Percentiles rank a stretch among this genome's conserved stretches.
These are phyloP conservation scores for Neurospora crassa DNA, from an alignment of 2,329 filamentous ascomycete genomes.

Conservation along the genomic window DNA sequence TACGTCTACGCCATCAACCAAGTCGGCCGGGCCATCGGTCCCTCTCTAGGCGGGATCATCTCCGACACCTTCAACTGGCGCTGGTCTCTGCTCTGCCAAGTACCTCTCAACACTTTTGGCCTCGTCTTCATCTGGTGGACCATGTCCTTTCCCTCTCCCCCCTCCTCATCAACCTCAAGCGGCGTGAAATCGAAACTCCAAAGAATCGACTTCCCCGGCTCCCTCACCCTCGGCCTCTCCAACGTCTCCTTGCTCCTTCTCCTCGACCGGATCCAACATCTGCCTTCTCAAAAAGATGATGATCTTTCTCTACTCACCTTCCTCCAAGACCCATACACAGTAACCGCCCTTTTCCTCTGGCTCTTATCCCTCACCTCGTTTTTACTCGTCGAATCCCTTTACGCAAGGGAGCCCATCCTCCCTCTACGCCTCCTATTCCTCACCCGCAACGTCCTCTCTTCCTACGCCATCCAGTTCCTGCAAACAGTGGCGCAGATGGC, in stretches of 20 bases:
- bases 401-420: conserved; percentile 6
- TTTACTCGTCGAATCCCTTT: conserved; percentile 3
- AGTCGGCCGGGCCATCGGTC: conserved; percentile 6
- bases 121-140: conserved; percentile 7
- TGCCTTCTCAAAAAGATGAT: no score
- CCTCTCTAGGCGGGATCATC: conserved; percentile 7
- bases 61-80: conserved; percentile 5
- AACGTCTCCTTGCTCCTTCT: conserved; percentile 7
- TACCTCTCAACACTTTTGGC: conserved; percentile 5
- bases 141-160: conserved; percentile 6
- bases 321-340: background rate
- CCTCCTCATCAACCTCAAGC: background rate
- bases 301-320: background rate
- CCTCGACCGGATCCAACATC: conserved; percentile 3
- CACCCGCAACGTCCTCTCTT: conserved; percentile 2
- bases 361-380: conserved; percentile 1
- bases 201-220: conserved; percentile 9
- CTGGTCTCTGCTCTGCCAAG: conserved; percentile 8
- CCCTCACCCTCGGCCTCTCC: conserved; percentile 3
- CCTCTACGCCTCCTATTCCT: background rate
- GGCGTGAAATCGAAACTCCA: conserved; percentile 3
- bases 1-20: conserved; percentile 10
- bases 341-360: conserved; percentile 4
- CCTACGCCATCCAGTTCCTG: conserved; percentile 7
- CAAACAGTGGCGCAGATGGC: conserved; percentile 8